These are phyloP conservation scores for Rosa rugosa DNA, from an alignment of 306 rosid species.

Conservation along the genomic window DNA sequence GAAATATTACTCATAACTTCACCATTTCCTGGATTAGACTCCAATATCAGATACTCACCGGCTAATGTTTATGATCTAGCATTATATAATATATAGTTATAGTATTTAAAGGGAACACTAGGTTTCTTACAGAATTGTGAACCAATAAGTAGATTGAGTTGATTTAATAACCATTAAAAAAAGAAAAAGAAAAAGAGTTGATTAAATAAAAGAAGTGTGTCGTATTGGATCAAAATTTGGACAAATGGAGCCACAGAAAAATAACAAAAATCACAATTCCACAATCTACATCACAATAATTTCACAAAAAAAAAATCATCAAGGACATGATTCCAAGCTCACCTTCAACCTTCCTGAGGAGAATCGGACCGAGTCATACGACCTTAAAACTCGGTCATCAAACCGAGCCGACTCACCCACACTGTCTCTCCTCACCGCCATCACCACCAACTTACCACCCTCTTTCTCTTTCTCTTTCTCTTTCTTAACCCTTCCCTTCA, in stretches of 20 bases:
- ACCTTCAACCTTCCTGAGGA: conserved; percentile 50
- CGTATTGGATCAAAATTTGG: not conserved
- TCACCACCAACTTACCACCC: conserved; percentile 17
- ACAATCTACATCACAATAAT: not conserved
- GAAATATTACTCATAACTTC: too few relatives aligned
- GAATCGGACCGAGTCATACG: conserved; percentile 36
- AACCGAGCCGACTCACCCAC: conserved; percentile 59
- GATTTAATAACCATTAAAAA: too few relatives aligned
- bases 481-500: conserved; percentile 36
- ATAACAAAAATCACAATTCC: not conserved
- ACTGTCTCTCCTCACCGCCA: not conserved
- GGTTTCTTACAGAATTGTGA: too few relatives aligned
- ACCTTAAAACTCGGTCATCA: conserved; percentile 19
- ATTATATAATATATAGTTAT: too few relatives aligned
- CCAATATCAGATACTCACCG: too few relatives aligned
- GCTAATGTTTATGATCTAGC: too few relatives aligned
- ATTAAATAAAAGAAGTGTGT: not conserved
- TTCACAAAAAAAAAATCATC: not conserved
- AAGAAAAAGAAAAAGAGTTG: not conserved
- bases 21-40: too few relatives aligned
- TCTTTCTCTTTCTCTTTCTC: conserved; percentile 37
- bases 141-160: too few relatives aligned
- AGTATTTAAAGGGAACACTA: not conserved
- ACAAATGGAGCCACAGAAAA: not conserved
- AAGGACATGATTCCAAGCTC: not conserved